Percentiles rank a stretch among this genome's conserved stretches.
Conservation (phyloP, 2,329 filamentous ascomycete genomes). For the Aspergillus tubingensis region DNA sequence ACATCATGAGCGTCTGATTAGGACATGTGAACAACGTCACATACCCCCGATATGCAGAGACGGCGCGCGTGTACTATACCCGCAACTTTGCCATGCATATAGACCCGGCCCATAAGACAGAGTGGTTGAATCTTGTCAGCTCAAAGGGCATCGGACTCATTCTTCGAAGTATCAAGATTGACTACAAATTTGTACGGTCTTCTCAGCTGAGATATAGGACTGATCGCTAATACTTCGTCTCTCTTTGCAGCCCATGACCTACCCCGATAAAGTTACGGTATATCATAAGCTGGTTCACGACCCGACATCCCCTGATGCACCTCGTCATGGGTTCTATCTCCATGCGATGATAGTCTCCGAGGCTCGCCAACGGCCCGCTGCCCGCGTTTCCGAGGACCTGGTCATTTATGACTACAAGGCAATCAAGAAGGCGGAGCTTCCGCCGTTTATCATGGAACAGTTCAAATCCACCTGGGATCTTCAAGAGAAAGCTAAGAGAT, state of each 20-base stretch:
- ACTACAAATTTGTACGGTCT: conserved; percentile 79
- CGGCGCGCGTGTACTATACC: conserved; percentile 76
- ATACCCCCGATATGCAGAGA: conserved; percentile 83
- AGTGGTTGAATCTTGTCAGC: conserved; percentile 71
- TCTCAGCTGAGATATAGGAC: background rate
- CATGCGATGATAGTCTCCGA: conserved; percentile 73
- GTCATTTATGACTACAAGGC: conserved; percentile 73
- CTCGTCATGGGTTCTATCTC: conserved; percentile 43
- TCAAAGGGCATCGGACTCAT: conserved; percentile 71
- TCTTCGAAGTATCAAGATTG: conserved; percentile 73
- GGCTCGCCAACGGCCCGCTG: conserved; percentile 69
- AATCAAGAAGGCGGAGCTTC: conserved; percentile 58
- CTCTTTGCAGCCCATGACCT: conserved; percentile 70
- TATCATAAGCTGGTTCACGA: conserved; percentile 71
- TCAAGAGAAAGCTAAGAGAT: conserved; percentile 61
- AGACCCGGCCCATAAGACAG: conserved; percentile 60
- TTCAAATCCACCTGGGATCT: conserved; percentile 61
- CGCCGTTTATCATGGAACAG: conserved; percentile 62
- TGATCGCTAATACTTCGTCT: conserved; percentile 9
- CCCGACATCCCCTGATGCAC: conserved; percentile 44
- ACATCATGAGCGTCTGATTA: conserved; percentile 32
- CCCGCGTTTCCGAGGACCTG: conserved; percentile 74
- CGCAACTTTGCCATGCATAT: conserved; percentile 66
- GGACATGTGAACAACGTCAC: conserved; percentile 85
- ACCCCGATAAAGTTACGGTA: conserved; percentile 78